These are phyloP conservation scores for Eucalyptus cloeziana DNA, from an alignment of 345 rosid species.

Conservation along the genomic window DNA sequence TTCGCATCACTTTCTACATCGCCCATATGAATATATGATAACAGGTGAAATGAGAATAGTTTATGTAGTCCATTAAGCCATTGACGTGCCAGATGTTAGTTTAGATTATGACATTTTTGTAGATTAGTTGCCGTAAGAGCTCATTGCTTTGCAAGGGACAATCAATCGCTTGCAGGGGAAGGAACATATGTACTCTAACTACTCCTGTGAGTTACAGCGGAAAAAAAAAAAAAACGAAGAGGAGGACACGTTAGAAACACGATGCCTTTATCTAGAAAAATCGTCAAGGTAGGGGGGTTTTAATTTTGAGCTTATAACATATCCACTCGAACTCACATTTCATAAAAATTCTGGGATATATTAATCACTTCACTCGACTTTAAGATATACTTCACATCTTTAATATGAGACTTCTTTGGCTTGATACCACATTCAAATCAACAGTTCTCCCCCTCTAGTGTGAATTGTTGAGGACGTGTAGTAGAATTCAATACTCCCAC, in stretches of 20 bases:
- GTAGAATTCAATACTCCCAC: background rate
- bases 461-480: background rate
- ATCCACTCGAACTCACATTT: too few relatives aligned
- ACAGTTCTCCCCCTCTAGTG: background rate
- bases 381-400: background rate
- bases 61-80: background rate
- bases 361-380: background rate
- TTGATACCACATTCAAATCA: background rate
- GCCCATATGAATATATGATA: background rate
- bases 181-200: background rate
- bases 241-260: background rate
- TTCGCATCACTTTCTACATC: background rate
- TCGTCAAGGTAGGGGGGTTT: background rate
- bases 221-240: background rate
- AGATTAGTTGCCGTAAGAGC: background rate
- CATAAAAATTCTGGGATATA: background rate
- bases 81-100: background rate
- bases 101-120: background rate
- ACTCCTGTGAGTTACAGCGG: background rate
- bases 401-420: background rate
- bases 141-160: background rate
- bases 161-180: conserved; percentile 11
- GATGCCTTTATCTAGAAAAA: background rate
- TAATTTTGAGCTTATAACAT: too few relatives aligned
- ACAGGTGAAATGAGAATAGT: background rate